A percentile compares a stretch with the other conserved stretches of the same genome.
Conservation (phyloP, 2,329 filamentous ascomycete species). For the Colletotrichum sp. region DNA sequence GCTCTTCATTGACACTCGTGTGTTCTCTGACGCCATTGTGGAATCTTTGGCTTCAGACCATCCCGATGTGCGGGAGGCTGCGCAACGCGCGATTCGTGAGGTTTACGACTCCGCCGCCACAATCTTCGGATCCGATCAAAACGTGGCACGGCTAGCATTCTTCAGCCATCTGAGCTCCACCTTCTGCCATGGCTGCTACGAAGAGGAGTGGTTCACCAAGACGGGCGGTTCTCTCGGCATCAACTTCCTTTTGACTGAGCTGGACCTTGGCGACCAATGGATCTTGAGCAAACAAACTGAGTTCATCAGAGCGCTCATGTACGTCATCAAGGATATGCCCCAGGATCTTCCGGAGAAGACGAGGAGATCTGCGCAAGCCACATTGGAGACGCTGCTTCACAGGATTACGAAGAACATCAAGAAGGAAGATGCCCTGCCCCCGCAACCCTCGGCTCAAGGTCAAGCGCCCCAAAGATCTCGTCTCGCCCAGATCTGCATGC, state of each 20-base stretch:
- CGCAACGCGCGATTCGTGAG: constrained; percentile 77
- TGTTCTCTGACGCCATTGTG: constrained; percentile 87
- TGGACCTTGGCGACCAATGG: constrained; percentile 86
- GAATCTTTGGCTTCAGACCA: constrained; percentile 90
- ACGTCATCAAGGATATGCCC: constrained; percentile 98
- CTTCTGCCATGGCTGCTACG: constrained; percentile 94
- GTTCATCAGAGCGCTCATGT: constrained; percentile 89
- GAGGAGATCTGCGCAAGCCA: constrained; percentile 80
- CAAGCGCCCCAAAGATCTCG: constrained; percentile 58
- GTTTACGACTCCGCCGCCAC: constrained; percentile 78
- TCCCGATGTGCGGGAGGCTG: constrained; percentile 78
- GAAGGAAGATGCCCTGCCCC: constrained; percentile 73
- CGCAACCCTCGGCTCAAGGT: constrained; percentile 32
- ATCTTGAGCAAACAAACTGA: constrained; percentile 83
- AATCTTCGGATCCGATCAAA: constrained; percentile 78
- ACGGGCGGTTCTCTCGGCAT: constrained; percentile 92
- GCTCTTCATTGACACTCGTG: constrained; percentile 82
- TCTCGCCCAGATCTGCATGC: constrained; percentile 78
- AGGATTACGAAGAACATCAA: constrained; percentile 80
- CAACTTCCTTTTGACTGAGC: constrained; percentile 81
- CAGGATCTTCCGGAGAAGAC: constrained; percentile 92
- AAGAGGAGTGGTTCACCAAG: constrained; percentile 99
- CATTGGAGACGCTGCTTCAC: constrained; percentile 78
- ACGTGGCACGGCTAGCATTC: constrained; percentile 79
- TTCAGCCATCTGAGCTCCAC: constrained; percentile 82